Base-by-base conservation (phyloP, 2,329 filamentous ascomycete species). In the Alternaria gaisen region DNA sequence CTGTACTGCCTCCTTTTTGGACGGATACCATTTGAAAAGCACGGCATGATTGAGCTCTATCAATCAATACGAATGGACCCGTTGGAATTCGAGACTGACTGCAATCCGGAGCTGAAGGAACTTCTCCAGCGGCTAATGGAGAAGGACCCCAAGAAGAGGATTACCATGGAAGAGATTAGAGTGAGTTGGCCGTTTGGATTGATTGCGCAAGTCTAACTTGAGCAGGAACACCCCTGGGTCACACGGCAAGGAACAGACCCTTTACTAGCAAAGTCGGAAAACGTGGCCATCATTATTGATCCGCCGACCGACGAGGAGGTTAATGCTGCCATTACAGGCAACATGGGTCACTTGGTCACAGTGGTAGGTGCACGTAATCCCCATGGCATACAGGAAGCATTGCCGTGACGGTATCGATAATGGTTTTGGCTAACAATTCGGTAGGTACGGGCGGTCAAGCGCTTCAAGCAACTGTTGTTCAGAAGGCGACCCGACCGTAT, bases 1-100 rank as follows among this genome's bases (percentile, higher is more conserved):
- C 83, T 99, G 3, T 98, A 94, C 77, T 99, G 95, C 77, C 84
- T 99, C 40, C 89, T 91, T 62, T 98, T 97, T 72, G 95, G 95
- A 32, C 85, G 83, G 51, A 90, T 99, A 63, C 95, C 95, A 0
- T 99, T 98, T 73, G 90, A 94, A 72, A 87, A 90, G 57, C 83
- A 87, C 6, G 89, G 88, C 18, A 88, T 97, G 61, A 83, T 97
- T 57, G 94, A 97, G 52, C 87, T 98, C 64, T 98, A 96, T 75
- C 90, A 97, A 60, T 88, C 93, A 5, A 98, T 99, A 79, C 90
- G 90, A 66, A 86, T 84, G 30, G 90, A 97, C 41, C 79, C 87
- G 4, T 79, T 90, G 0, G 77, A 84, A 16, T 82, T 94, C 24
- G 87, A 89, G 0, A 81, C 83, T 0, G 87, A 89, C 58, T 86